Conservation (phyloP, 2,329 filamentous ascomycete species). For the Monilinia laxa region DNA sequence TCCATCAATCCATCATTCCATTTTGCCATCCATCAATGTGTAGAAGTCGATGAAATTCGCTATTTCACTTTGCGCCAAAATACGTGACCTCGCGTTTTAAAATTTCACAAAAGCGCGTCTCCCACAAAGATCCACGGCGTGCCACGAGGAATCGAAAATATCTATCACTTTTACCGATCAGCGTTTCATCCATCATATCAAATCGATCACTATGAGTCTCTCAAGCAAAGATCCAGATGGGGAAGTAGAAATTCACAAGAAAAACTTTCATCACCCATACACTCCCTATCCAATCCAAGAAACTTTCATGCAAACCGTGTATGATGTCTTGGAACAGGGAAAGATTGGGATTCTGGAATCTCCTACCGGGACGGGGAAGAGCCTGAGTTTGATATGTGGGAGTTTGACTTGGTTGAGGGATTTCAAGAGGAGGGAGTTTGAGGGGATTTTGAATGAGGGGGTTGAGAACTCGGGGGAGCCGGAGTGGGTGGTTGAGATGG, state of each 20-base stretch:
- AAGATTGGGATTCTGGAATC: constrained; percentile 73
- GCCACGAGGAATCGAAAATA: neutral
- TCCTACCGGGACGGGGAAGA: constrained; percentile 71
- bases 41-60: too few species aligned
- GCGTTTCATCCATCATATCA: neutral
- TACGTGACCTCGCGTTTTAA: constrained; percentile 20
- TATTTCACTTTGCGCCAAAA: constrained; percentile 20
- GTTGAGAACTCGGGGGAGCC: constrained; percentile 56
- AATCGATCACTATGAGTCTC: neutral
- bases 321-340: constrained; percentile 63
- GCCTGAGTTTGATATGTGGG: constrained; percentile 69
- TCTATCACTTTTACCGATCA: neutral
- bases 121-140: neutral
- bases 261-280: constrained; percentile 67
- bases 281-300: constrained; percentile 69
- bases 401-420: constrained; percentile 71
- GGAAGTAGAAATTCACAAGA: neutral
- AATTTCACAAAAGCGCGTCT: constrained; percentile 11
- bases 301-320: constrained; percentile 68
- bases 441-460: neutral
- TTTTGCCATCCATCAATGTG: neutral
- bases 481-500: constrained; percentile 68
- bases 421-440: constrained; percentile 50
- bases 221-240: neutral
- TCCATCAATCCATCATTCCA: neutral